Base-by-base conservation (phyloP, 345 rosid species). In the Hypericum androsaemum region DNA sequence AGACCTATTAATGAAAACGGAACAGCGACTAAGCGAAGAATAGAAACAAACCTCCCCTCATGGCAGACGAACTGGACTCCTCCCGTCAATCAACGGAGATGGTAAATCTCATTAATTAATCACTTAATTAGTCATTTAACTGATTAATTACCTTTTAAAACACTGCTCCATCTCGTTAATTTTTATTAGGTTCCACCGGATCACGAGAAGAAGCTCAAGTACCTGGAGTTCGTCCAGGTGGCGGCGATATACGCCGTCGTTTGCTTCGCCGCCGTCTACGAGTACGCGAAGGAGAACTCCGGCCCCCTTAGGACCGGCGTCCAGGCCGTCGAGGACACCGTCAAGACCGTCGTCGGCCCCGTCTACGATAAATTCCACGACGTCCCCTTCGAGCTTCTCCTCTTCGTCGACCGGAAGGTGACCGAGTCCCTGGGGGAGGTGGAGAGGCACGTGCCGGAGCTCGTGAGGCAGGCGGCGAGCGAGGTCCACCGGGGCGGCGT, bases 291-390 rank as follows among this genome's bases (percentile, higher is more conserved):
- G 61, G 78, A 80, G 14, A 78, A 72, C 70, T 64, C 88, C 54
- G 95, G 90, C 51, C 90, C 94, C 2, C 83, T 84, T 12, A 72
- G 72, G 58, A 69, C 79, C 5, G 86, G 94, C 0, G 86, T 89
- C 43, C 71, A 79, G 49, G 58, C 78, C 53, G 73, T 89, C 47
- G 83, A 86, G 66, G 85, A 59, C 42, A 72, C 77, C 11, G 82
- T 76, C 55, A 64, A 54, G 50, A 65, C 74, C n/a, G 87, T 89
- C 12, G 58, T 80, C 41, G 69, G 83, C 0, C 96, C 94, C 17
- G 70, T 86, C 17, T 77, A 65, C 65, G 77, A 78, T 10, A 79
- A 71, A 43, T 84, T 76, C 61, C 82, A 62, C 6, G 77, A 72
- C 62, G 65, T 84, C 17, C 85, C 85, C 7, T 66, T 73, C 56